A percentile compares a stretch with the other conserved stretches of the same genome.
These are phyloP conservation scores for Bruguiera sexangula DNA, from an alignment of 345 rosid genomes.

Conservation along the genomic window DNA sequence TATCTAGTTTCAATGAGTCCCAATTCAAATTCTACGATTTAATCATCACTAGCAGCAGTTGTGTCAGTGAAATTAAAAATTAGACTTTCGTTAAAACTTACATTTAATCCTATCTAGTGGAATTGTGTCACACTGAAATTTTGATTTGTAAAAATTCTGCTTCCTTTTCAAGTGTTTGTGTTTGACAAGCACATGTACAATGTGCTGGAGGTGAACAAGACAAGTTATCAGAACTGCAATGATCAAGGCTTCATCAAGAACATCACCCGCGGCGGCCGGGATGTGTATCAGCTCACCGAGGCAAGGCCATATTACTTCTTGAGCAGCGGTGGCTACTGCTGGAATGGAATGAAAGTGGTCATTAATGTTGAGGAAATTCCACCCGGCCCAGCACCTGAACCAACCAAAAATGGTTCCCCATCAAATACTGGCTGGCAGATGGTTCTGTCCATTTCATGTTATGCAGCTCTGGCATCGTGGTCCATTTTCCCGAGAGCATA, in stretches of 20 bases:
- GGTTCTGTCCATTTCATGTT: not conserved
- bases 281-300: conserved; percentile 49
- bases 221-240: conserved; percentile 47
- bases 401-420: conserved; percentile 12
- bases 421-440: not conserved
- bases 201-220: conserved; percentile 61
- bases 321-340: conserved; percentile 55
- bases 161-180: conserved; percentile 6
- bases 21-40: no score
- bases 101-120: no score
- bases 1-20: no score
- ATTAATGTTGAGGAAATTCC: conserved; percentile 22
- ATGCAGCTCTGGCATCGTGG: not conserved
- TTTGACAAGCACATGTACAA: conserved; percentile 34
- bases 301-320: conserved; percentile 58
- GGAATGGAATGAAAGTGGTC: conserved; percentile 51
- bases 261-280: conserved; percentile 59
- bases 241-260: conserved; percentile 43
- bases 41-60: no score
- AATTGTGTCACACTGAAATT: not conserved
- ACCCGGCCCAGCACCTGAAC: conserved; percentile 14
- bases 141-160: not conserved
- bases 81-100: no score
- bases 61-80: no score
- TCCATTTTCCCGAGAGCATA: not conserved